Evolutionary conservation across 768 basidiomycete genomes (phyloP), one percentile per base, ranked within the genome.

Genomic region (Gloeophyllum trabeum): DNA sequence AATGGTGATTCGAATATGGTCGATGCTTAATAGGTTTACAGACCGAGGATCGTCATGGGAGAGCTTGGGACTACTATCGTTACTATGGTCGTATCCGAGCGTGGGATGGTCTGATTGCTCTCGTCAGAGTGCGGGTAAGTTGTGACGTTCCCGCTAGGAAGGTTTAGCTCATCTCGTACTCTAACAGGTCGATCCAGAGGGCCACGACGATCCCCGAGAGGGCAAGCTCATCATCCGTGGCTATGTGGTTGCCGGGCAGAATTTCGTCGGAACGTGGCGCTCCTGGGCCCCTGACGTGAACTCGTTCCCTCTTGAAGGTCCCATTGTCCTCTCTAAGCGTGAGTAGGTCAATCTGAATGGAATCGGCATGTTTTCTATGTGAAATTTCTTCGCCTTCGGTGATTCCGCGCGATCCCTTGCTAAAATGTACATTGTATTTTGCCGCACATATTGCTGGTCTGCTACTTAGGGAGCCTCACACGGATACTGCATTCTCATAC

Each of bases 231-330:
- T 86, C 32, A 78, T 86, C 49, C 81, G 76, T 24, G 85, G 85
- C 4, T 87, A 85, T 53, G 47, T 88, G 37, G 69, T 79, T 4
- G 81, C 75, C 0, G 73, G 71, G 6, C 59, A 70, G 44, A 81
- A 71, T 43, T 72, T 86, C 46, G 80, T 82, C 13, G 85, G 85
- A 4, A 78, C 76, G 43, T 86, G 84, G 85, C 66, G 84, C 23
- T 58, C 58, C 36, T 61, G 64, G 50, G 70, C 67, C 28, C 56
- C 54, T 41, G 63, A 54, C 44, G 70, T 73, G 35, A 61, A 65
- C 3, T 54, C 65, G 4, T 51, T 61, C 6, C 77, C 77, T 7
- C 75, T 73, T 57, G 83, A 86, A 54, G 71, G 76, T 23, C 67
- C 82, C 5, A 81, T 84, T 49, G 65, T 70, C 34, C 71, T 80